Evolutionary conservation across 2,329 filamentous ascomycete species (phyloP).

Genomic region (Fusarium burgessii): DNA sequence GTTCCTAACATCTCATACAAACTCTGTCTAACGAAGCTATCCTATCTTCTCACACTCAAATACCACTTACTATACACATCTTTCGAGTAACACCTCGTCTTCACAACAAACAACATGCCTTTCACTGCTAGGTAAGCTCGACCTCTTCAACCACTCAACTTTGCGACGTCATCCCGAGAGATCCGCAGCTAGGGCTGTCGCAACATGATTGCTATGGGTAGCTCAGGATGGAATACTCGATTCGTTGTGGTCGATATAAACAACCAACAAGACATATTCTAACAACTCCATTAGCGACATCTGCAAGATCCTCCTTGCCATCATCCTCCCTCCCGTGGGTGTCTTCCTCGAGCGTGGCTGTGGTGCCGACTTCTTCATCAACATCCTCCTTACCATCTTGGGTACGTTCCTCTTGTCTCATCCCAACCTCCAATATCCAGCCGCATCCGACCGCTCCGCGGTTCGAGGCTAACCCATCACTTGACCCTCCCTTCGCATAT

Average conservation of each 20-base stretch:
- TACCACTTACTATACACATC: constrained; percentile 7
- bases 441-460: constrained; percentile 56
- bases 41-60: constrained; percentile 17
- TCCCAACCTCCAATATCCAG: constrained; percentile 2
- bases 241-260: not conserved
- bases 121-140: constrained; percentile 68
- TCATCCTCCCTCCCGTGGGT: constrained; percentile 89
- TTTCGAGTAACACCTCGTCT: constrained; percentile 30
- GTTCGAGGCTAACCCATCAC: constrained; percentile 12
- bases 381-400: constrained; percentile 87
- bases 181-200: constrained; percentile 30
- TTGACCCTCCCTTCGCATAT: not conserved
- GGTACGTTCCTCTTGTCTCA: constrained; percentile 54
- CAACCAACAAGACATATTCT: constrained; percentile 12
- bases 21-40: constrained; percentile 10
- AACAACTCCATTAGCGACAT: constrained; percentile 59
- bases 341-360: constrained; percentile 96
- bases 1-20: constrained; percentile 13
- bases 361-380: constrained; percentile 88
- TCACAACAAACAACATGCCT: constrained; percentile 61
- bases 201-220: not conserved
- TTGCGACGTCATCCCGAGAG: constrained; percentile 36
- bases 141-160: constrained; percentile 2
- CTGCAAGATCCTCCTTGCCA: constrained; percentile 82
- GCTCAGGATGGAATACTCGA: not conserved